Evolutionary conservation across 805 yeast species (phyloP).

Genomic region (Tetrapisispora iriomotensis): DNA sequence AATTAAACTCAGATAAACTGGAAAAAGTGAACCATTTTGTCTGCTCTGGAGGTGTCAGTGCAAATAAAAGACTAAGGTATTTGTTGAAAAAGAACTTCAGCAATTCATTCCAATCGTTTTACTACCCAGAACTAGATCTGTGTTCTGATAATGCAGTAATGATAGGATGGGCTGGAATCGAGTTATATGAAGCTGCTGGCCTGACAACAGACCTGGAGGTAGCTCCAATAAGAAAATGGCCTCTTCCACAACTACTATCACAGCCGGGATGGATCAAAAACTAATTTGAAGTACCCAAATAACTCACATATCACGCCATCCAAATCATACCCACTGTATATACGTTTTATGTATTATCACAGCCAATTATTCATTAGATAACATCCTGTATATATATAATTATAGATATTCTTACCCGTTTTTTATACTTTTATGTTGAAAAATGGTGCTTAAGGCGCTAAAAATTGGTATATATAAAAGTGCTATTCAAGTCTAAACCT

Average conservation of each 20-base stretch:
- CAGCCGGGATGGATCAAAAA: slow-evolving; percentile 42
- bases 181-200: slow-evolving; percentile 47
- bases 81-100: slow-evolving; percentile 35
- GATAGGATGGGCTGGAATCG: slow-evolving; percentile 98
- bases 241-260: slow-evolving; percentile 42
- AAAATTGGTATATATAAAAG: no score
- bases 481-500: no score
- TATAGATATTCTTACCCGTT: no score
- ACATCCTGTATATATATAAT: no score
- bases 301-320: no score
- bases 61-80: slow-evolving; percentile 49
- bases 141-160: slow-evolving; percentile 95
- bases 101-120: slow-evolving; percentile 31
- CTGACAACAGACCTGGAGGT: slow-evolving; percentile 42
- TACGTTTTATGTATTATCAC: no score
- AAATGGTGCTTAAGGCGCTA: no score
- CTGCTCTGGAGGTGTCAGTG: slow-evolving; percentile 92
- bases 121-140: slow-evolving; percentile 58
- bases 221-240: slow-evolving; percentile 77
- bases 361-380: no score
- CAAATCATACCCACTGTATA: no score
- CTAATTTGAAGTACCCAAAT: not conserved
- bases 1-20: slow-evolving; percentile 34
- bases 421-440: no score
- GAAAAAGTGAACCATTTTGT: slow-evolving; percentile 44